Evolutionary conservation across 129 eudicot species (phyloP).

Genomic region (Escallonia herrerae): DNA sequence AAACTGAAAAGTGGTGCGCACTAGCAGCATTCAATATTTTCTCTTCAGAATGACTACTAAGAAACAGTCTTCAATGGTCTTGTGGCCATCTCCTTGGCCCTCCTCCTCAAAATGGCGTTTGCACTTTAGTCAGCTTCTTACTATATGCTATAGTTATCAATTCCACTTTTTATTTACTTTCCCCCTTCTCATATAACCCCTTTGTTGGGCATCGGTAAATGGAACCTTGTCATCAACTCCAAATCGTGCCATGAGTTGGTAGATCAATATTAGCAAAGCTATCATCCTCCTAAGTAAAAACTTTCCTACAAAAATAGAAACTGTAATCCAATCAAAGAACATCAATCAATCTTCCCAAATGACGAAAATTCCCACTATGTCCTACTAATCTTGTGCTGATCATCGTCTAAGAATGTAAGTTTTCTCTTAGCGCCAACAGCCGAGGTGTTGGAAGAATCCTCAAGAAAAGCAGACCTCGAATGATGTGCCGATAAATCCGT

Average conservation of each 20-base stretch:
- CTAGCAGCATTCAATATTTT: constrained; percentile 5
- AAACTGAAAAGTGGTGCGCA: constrained; percentile 11
- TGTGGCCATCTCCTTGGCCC: constrained; percentile 10
- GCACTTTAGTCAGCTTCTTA: constrained; percentile 29
- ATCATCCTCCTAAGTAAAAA: background rate
- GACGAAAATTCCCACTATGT: constrained; percentile 16
- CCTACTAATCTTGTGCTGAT: constrained; percentile 29
- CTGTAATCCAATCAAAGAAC: constrained; percentile 20
- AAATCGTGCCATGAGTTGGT: constrained; percentile 42
- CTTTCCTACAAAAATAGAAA: constrained; percentile 5
- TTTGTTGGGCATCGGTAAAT: constrained; percentile 22
- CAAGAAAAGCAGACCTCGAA: constrained; percentile 23
- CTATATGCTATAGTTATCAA: constrained; percentile 38
- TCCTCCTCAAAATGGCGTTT: constrained; percentile 15
- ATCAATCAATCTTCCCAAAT: constrained; percentile 29
- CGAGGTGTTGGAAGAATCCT: constrained; percentile 14
- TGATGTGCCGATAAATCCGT: constrained; percentile 11
- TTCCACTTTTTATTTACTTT: constrained; percentile 9
- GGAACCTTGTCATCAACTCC: constrained; percentile 22
- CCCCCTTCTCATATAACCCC: constrained; percentile 27
- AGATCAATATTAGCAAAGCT: constrained; percentile 20
- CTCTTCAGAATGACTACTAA: constrained; percentile 1
- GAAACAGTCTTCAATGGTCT: constrained; percentile 18
- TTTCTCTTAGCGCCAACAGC: constrained; percentile 44
- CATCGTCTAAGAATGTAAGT: constrained; percentile 34